These are phyloP conservation scores for Polyporus arcularius DNA, from an alignment of 768 basidiomycete species.

Conservation along the genomic window DNA sequence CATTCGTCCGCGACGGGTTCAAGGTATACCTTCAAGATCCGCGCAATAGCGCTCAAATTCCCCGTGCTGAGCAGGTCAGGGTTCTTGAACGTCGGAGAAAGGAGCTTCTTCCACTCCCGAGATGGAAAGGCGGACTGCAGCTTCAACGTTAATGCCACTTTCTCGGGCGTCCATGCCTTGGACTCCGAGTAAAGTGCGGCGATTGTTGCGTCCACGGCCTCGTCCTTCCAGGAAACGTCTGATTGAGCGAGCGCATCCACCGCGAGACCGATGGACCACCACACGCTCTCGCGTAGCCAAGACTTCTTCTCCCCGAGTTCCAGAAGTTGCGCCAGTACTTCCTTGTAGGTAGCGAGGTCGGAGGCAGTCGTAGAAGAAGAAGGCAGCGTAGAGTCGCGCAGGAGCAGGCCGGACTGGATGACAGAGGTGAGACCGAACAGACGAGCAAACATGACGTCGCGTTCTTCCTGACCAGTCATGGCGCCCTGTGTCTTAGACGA, in stretches of 20 bases:
- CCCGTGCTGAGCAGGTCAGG: slow-evolving; percentile 62
- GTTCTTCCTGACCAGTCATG: slow-evolving; percentile 88
- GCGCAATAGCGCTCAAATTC: slow-evolving; percentile 76
- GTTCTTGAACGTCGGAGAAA: slow-evolving; percentile 78
- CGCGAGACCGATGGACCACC: slow-evolving; percentile 76
- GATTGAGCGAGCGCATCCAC: slow-evolving; percentile 60
- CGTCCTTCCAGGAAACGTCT: slow-evolving; percentile 68
- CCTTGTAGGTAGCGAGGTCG: slow-evolving; percentile 57
- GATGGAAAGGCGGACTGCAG: slow-evolving; percentile 63
- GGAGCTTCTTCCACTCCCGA: slow-evolving; percentile 63
- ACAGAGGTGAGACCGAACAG: slow-evolving; percentile 88
- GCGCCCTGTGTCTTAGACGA: slow-evolving; percentile 71
- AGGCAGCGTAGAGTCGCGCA: slow-evolving; percentile 57
- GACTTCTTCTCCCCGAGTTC: slow-evolving; percentile 79
- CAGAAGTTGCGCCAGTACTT: slow-evolving; percentile 61
- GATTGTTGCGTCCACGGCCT: slow-evolving; percentile 55
- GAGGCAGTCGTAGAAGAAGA: slow-evolving; percentile 57
- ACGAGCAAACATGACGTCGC: slow-evolving; percentile 89
- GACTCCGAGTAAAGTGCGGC: slow-evolving; percentile 52
- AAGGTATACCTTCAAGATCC: slow-evolving; percentile 70
- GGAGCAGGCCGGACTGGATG: slow-evolving; percentile 81
- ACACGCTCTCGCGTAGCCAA: slow-evolving; percentile 89
- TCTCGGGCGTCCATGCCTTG: slow-evolving; percentile 83
- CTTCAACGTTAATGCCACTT: slow-evolving; percentile 76
- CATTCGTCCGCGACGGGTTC: not conserved